phyloP scores from a whole-genome alignment of 108 stramenopile species.

The Fistulifera pelliculosa region DNA sequence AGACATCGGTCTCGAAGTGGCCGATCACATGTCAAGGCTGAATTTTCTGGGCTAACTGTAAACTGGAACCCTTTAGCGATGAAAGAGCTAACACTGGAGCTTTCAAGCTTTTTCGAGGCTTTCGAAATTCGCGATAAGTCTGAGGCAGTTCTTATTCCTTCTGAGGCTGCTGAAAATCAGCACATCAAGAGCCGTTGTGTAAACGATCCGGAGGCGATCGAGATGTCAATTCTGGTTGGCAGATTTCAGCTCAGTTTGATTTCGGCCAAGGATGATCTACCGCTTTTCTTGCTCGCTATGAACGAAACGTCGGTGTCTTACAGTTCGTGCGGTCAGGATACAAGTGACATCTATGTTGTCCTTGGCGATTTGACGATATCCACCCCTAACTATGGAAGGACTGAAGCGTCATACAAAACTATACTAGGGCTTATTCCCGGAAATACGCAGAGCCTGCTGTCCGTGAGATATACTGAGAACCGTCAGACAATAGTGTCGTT shows the following conservation, averaged over 20 bases:
- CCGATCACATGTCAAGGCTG: slow-evolving; percentile 44
- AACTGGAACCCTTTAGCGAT: slow-evolving; percentile 74
- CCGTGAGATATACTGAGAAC: slow-evolving; percentile 55
- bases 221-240: slow-evolving; percentile 28
- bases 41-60: slow-evolving; percentile 64
- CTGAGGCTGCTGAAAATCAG: background rate
- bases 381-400: slow-evolving; percentile 28
- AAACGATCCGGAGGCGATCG: background rate
- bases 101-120: slow-evolving; percentile 24
- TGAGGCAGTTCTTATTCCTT: background rate
- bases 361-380: slow-evolving; percentile 60
- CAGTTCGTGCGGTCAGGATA: slow-evolving; percentile 14
- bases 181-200: background rate
- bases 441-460: slow-evolving; percentile 50
- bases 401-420: slow-evolving; percentile 38
- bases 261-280: slow-evolving; percentile 71
- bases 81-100: slow-evolving; percentile 28
- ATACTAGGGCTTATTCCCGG: slow-evolving; percentile 67
- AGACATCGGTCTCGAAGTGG: background rate
- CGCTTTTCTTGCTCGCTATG: slow-evolving; percentile 64
- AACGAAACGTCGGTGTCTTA: slow-evolving; percentile 36
- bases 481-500: slow-evolving; percentile 29
- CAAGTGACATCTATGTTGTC: slow-evolving; percentile 24
- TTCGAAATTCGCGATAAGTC: slow-evolving; percentile 6
- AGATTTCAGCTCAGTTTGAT: slow-evolving; percentile 56